phyloP scores from a whole-genome alignment of 495 filamentous ascomycete species.

The Neurospora sp. region DNA sequence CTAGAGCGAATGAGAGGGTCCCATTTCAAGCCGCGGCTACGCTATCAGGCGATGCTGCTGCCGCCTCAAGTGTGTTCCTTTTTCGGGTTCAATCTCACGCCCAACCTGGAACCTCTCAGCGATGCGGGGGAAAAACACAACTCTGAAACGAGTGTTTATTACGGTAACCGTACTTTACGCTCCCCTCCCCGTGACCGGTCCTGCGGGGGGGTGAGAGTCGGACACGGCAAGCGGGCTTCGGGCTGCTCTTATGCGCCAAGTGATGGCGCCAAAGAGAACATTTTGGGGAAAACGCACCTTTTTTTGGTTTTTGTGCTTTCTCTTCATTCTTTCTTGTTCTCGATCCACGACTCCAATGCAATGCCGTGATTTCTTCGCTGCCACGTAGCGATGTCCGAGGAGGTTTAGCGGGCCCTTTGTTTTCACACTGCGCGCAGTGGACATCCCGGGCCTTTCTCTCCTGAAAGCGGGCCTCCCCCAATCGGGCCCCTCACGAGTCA shows the following conservation, averaged over 20 bases:
- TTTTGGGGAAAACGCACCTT: background rate
- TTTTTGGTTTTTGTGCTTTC: background rate
- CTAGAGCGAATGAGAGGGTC: background rate
- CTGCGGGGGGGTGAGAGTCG: background rate
- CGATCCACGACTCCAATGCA: background rate
- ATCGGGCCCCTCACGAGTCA: background rate
- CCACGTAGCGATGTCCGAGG: background rate
- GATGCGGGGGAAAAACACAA: background rate
- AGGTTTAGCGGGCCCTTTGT: background rate
- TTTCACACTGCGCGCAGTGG: background rate
- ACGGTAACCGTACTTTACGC: background rate
- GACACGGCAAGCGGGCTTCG: background rate
- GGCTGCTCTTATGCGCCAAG: background rate
- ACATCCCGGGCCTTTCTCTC: background rate
- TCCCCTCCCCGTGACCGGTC: background rate
- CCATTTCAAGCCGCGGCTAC: background rate
- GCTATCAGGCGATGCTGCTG: background rate
- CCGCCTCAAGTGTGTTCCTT: background rate
- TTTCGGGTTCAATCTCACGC: background rate
- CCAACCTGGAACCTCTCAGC: background rate
- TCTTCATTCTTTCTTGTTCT: background rate
- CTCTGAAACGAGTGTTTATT: background rate
- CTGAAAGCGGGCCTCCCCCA: background rate
- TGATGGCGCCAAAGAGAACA: background rate
- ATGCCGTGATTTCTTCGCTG: background rate